Percentiles rank a stretch among this genome's conserved stretches.
phyloP scores from a whole-genome alignment of 371 early-diverging fungal genomes.

The Zychaea mexicana region DNA sequence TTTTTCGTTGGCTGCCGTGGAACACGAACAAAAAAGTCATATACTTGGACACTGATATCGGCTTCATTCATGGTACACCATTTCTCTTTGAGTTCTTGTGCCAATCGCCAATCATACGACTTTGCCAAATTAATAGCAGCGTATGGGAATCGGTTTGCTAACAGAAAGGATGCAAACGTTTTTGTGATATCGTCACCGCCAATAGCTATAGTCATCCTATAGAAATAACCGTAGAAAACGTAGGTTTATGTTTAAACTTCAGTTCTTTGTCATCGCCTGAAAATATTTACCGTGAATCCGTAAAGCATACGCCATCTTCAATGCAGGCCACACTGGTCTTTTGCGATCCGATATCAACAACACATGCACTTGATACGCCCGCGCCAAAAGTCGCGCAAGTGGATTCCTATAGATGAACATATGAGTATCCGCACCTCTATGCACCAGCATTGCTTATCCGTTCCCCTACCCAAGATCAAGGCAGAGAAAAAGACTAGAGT shows the following conservation, averaged over 20 bases:
- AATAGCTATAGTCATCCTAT: constrained; percentile 43
- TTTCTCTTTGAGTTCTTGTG: constrained; percentile 76
- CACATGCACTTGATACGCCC: constrained; percentile 83
- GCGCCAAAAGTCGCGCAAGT: constrained; percentile 87
- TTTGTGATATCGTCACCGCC: constrained; percentile 89
- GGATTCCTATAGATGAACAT: constrained; percentile 57
- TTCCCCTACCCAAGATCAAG: too few species aligned
- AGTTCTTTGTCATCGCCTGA: not conserved
- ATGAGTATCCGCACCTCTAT: too few species aligned
- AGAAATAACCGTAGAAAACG: not conserved
- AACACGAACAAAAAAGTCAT: constrained; percentile 78
- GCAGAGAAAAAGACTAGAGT: too few species aligned
- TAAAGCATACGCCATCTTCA: constrained; percentile 82
- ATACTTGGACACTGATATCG: constrained; percentile 80
- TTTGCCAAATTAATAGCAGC: constrained; percentile 60
- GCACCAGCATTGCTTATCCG: too few species aligned
- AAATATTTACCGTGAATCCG: constrained; percentile 64
- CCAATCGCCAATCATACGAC: constrained; percentile 70
- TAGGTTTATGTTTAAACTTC: not conserved
- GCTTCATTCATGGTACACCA: constrained; percentile 84
- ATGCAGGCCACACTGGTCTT: constrained; percentile 82
- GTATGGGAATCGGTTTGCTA: constrained; percentile 78
- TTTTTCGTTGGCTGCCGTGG: constrained; percentile 72
- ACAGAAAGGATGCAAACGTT: constrained; percentile 68
- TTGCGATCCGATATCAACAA: constrained; percentile 92